These are phyloP conservation scores for Populus trichocarpa DNA, from an alignment of 441 rosid species.

Conservation along the genomic window DNA sequence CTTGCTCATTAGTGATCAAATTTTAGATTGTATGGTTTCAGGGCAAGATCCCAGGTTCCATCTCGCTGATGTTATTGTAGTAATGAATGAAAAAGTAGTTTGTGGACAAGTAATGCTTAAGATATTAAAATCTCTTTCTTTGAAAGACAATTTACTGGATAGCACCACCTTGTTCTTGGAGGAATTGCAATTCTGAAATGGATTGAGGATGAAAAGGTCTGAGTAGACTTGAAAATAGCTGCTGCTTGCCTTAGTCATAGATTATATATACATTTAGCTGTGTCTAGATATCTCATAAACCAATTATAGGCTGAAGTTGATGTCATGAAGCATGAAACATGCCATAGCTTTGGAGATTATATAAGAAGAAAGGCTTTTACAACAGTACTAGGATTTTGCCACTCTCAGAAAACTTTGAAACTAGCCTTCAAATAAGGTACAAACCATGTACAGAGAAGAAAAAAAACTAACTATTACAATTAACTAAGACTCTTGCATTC, in stretches of 20 bases:
- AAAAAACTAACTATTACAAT: neutral
- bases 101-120: too few species aligned
- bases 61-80: too few species aligned
- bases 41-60: too few species aligned
- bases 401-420: neutral
- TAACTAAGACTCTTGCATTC: neutral
- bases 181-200: neutral
- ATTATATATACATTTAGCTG: neutral
- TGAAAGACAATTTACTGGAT: neutral
- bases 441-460: neutral
- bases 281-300: too few species aligned
- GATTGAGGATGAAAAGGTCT: neutral
- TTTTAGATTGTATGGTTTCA: too few species aligned
- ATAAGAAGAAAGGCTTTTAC: neutral
- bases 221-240: neutral
- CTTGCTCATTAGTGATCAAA: too few species aligned
- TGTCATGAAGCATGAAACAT: neutral
- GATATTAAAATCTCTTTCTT: neutral
- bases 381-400: neutral
- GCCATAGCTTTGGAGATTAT: neutral
- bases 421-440: neutral
- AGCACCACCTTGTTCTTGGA: neutral
- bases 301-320: neutral
- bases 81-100: too few species aligned
- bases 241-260: neutral